A percentile compares a stretch with the other conserved stretches of the same genome.
Conservation (phyloP, 2,329 filamentous ascomycete species). For the Juglanconis oblonga region DNA sequence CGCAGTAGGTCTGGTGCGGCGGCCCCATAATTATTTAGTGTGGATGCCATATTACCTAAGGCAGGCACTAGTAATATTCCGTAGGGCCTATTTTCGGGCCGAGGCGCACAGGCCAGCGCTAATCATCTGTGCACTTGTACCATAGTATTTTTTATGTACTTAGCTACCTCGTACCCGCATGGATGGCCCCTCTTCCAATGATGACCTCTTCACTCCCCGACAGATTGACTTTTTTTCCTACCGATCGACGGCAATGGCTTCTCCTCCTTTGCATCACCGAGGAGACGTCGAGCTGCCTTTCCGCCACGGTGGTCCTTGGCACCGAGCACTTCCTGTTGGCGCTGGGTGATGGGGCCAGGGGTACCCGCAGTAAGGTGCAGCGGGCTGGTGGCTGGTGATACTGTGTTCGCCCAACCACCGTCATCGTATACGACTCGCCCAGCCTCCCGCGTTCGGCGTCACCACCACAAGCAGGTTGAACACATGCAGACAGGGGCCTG, state of each 20-base stretch:
- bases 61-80: not conserved
- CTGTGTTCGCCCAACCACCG: conserved; percentile 14
- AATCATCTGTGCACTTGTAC: not conserved
- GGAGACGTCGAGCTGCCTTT: too few species aligned
- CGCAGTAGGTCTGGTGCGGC: too few species aligned
- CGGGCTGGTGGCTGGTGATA: conserved; percentile 17
- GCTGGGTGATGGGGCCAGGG: not conserved
- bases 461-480: conserved; percentile 3
- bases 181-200: not conserved
- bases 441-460: conserved; percentile 14
- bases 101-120: conserved; percentile 11
- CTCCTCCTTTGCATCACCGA: not conserved
- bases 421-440: conserved; percentile 8
- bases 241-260: not conserved
- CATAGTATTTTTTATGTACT: not conserved
- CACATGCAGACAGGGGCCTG: not conserved
- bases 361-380: not conserved
- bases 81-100: conserved; percentile 4
- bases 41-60: too few species aligned
- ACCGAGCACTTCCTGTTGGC: not conserved
- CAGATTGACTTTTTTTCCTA: not conserved
- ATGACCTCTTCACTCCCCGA: not conserved
- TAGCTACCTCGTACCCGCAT: not conserved
- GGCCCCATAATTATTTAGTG: too few species aligned
- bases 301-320: not conserved